A percentile compares a stretch with the other conserved stretches of the same genome.
phyloP scores from a whole-genome alignment of 1,284 basidiomycete species.

The Porphyrellus sp. region DNA sequence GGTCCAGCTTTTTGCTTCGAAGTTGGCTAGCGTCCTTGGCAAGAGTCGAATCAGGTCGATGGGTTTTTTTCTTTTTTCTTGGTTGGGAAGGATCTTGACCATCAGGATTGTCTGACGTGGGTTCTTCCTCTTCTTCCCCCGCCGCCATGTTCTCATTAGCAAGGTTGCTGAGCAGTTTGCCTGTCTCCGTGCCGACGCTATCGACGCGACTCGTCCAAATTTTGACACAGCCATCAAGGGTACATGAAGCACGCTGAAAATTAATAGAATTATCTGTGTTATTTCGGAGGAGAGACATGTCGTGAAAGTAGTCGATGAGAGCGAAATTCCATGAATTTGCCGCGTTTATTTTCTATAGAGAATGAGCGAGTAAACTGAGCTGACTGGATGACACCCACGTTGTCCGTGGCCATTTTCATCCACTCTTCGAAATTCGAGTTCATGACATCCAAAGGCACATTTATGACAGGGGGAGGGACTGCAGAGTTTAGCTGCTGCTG shows the following conservation, averaged over 20 bases:
- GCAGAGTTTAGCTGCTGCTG: slow-evolving; percentile 61
- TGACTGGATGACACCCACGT: slow-evolving; percentile 54
- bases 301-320: slow-evolving; percentile 98
- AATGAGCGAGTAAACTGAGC: slow-evolving; percentile 11
- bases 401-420: slow-evolving; percentile 99
- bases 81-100: slow-evolving; percentile 50
- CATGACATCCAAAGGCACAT: slow-evolving; percentile 75
- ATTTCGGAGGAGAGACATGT: slow-evolving; percentile 95
- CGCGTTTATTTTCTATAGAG: slow-evolving; percentile 92
- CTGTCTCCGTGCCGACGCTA: slow-evolving; percentile 94
- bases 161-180: slow-evolving; percentile 91
- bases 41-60: slow-evolving; percentile 75
- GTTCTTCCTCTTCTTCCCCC: slow-evolving; percentile 56
- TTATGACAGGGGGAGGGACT: slow-evolving; percentile 54
- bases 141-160: slow-evolving; percentile 63
- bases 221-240: slow-evolving; percentile 98
- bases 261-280: slow-evolving; percentile 93
- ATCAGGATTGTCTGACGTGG: slow-evolving; percentile 60
- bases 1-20: slow-evolving; percentile 88
- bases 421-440: slow-evolving; percentile 94
- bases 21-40: slow-evolving; percentile 82
- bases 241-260: slow-evolving; percentile 97
- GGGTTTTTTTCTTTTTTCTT: slow-evolving; percentile 61
- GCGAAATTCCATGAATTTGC: slow-evolving; percentile 98
- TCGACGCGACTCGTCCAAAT: slow-evolving; percentile 99